These are phyloP conservation scores for Nannochloris sp. DNA, from an alignment of 139 green algal genomes.

Conservation along the genomic window DNA sequence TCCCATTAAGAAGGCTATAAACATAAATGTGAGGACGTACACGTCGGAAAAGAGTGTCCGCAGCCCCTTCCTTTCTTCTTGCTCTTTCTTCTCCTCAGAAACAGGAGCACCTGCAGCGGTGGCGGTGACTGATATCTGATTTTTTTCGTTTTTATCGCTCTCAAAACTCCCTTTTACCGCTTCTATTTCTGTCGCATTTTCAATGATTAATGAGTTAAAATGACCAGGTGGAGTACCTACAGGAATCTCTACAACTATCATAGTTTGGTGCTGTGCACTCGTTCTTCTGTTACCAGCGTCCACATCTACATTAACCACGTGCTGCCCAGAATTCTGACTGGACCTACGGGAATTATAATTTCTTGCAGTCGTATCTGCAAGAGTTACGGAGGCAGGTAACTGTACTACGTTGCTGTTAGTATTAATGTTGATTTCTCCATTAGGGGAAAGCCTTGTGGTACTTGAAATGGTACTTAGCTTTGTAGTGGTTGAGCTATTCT, in stretches of 20 bases:
- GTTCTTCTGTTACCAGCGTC: neutral
- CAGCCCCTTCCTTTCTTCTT: neutral
- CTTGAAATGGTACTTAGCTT: neutral
- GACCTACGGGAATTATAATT: no score
- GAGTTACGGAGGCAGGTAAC: neutral
- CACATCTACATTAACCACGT: neutral
- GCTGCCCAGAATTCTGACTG: neutral
- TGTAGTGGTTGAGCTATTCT: neutral
- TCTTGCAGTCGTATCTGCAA: no score
- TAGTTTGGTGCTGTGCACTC: neutral
- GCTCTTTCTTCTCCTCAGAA: neutral
- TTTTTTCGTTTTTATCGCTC: neutral
- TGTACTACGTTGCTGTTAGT: neutral
- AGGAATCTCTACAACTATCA: neutral
- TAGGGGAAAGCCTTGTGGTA: neutral
- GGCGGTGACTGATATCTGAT: neutral
- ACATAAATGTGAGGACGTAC: constrained; percentile 9
- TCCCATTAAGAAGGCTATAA: constrained; percentile 14
- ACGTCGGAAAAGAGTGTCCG: neutral
- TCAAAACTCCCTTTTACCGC: neutral
- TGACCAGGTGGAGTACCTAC: neutral
- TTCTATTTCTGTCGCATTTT: neutral
- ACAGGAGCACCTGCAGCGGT: neutral
- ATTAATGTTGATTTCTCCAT: neutral
- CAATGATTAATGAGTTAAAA: neutral